Conservation (phyloP, 768 basidiomycete species). For the Strobilomyces dryophilus region DNA sequence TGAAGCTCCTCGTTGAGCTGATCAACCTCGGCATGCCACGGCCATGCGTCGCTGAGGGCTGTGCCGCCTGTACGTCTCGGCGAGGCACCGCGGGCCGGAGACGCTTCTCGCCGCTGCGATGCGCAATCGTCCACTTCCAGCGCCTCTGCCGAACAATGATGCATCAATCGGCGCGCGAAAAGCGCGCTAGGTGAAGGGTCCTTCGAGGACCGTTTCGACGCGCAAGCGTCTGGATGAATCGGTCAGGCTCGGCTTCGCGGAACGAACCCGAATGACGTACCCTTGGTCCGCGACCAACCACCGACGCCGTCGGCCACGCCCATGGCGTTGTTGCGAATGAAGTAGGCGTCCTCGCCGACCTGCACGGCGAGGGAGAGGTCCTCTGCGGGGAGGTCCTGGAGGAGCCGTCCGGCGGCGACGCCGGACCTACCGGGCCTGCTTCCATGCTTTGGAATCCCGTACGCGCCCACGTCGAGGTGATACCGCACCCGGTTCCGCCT, state of each 20-base stretch:
- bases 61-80: constrained; percentile 36
- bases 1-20: constrained; percentile 42
- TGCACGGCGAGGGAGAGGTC: constrained; percentile 57
- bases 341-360: constrained; percentile 93
- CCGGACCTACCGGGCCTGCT: constrained; percentile 16
- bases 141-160: constrained; percentile 67
- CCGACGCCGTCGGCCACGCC: constrained; percentile 96
- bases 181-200: constrained; percentile 47
- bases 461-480: constrained; percentile 74
- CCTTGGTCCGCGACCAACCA: constrained; percentile 64
- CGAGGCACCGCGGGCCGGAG: constrained; percentile 42
- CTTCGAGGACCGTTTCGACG: constrained; percentile 32
- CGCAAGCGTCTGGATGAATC: constrained; percentile 13
- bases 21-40: constrained; percentile 31
- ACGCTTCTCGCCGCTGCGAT: constrained; percentile 19
- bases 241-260: background rate
- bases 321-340: constrained; percentile 77
- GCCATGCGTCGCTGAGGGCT: constrained; percentile 27
- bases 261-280: constrained; percentile 20
- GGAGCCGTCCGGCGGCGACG: constrained; percentile 24
- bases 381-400: constrained; percentile 27
- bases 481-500: constrained; percentile 36
- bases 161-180: constrained; percentile 81
- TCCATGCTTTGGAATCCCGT: constrained; percentile 72
- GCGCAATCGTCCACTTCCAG: constrained; percentile 9